Percentiles rank a stretch among this genome's conserved stretches.
phyloP scores from a whole-genome alignment of 257 asterid genomes.

The Solanum peruvianum region DNA sequence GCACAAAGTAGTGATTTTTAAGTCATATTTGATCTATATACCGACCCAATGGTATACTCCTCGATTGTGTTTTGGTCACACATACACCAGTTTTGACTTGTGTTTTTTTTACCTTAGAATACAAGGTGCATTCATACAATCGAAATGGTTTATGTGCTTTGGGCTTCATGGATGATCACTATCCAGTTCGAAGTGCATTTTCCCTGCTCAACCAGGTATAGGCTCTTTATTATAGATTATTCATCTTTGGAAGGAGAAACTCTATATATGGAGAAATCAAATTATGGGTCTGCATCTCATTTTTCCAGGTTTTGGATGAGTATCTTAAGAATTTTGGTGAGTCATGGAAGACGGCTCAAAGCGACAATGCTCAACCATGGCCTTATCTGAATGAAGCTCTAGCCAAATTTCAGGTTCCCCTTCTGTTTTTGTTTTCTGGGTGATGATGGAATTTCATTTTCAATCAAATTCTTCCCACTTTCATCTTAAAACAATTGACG shows the following conservation, averaged over 20 bases:
- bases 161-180: slow-evolving; percentile 93
- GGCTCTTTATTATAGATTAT: not conserved
- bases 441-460: not conserved
- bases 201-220: slow-evolving; percentile 83
- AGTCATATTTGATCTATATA: not conserved
- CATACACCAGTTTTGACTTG: not conserved
- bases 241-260: not conserved
- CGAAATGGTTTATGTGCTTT: slow-evolving; percentile 67
- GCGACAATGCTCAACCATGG: slow-evolving; percentile 48
- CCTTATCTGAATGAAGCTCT: slow-evolving; percentile 67
- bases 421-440: not conserved
- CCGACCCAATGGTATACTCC: not conserved
- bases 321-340: slow-evolving; percentile 79
- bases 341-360: slow-evolving; percentile 60
- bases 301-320: slow-evolving; percentile 68
- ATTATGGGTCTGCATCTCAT: not conserved
- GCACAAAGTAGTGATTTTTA: not conserved
- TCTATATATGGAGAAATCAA: not conserved
- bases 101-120: slow-evolving; percentile 31
- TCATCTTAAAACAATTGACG: not conserved
- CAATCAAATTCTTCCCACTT: not conserved
- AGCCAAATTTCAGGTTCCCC: slow-evolving; percentile 32
- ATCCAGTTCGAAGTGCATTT: slow-evolving; percentile 90
- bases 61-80: not conserved
- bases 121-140: slow-evolving; percentile 80